Base-by-base conservation (phyloP, 192 early-diverging fungal genomes). In the Glomus cerebriforme region DNA sequence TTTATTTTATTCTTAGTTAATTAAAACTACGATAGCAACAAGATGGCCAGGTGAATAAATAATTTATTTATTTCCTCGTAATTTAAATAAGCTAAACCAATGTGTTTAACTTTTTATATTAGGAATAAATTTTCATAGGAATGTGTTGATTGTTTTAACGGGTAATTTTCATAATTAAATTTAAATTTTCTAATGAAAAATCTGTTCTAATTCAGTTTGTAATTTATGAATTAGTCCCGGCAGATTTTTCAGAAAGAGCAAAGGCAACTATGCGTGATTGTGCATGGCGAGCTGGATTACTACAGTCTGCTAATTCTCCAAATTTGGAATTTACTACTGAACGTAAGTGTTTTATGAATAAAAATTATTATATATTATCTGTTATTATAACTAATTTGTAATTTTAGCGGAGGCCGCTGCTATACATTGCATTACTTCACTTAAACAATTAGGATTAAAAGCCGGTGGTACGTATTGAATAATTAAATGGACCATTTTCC, bases 261-360 rank as follows among this genome's bases (percentile, higher is more conserved):
- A 90, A 88, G 80, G 85, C 78, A 9, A 83, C 83, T 17, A 85
- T 90, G 83, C 77, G 88, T 37, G 81, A 85, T 39, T 83, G 85
- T 26, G 88, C 85, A 29, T 83, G 82, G 39, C 76, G 83, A 8
- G 63, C 64, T 26, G 63, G 45, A 22, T 17, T 77, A 13, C 7
- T 77, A 10, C 62, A 77, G 31, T 43, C 13, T 1, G 19, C 15
- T 22, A 19, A 45, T 58, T 45, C 75, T 1, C 9, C 9, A 22
- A 77, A 66, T 15, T 29, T 77, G 62, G 76, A 77, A 66, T 77
- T 77, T 47, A 77, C 43, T 49, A 66, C 64, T 47, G 76, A 77
- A 54, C 76, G 76, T 77, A 49, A 45, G 76, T 45, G 2, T 32
- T 35, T 24, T 65, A 31, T 32, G 9, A 2, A 34, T 0, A 32